A percentile compares a stretch with the other conserved stretches of the same genome.
Evolutionary conservation across 2,329 filamentous ascomycete genomes (phyloP).

Genomic region (Nannizziopsis barbatae): DNA sequence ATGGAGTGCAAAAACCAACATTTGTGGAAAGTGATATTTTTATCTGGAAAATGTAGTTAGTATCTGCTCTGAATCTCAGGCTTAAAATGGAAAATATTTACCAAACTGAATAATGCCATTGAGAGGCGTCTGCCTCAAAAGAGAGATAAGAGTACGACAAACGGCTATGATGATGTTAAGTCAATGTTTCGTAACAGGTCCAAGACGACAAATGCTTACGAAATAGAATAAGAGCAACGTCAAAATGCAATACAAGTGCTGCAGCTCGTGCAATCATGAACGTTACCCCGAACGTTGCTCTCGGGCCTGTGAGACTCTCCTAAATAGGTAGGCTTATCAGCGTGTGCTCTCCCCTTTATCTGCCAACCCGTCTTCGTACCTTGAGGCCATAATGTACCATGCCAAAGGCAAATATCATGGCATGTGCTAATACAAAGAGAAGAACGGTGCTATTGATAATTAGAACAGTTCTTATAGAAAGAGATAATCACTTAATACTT

Average conservation of each 20-base stretch:
- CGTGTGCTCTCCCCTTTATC: background rate
- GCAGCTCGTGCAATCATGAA: slow-evolving; percentile 67
- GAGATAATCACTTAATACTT: slow-evolving; percentile 28
- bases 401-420: slow-evolving; percentile 66
- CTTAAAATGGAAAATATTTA: slow-evolving; percentile 6
- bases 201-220: slow-evolving; percentile 25
- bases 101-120: slow-evolving; percentile 74
- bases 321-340: slow-evolving; percentile 5
- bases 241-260: slow-evolving; percentile 67
- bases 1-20: slow-evolving; percentile 22
- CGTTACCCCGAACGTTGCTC: slow-evolving; percentile 60
- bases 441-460: slow-evolving; percentile 56
- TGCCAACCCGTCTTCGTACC: slow-evolving; percentile 20
- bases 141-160: slow-evolving; percentile 72
- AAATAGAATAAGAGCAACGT: slow-evolving; percentile 66
- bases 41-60: slow-evolving; percentile 40
- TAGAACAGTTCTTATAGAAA: slow-evolving; percentile 29
- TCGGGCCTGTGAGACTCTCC: slow-evolving; percentile 56
- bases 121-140: slow-evolving; percentile 66
- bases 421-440: slow-evolving; percentile 61
- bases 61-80: background rate
- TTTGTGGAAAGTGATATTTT: slow-evolving; percentile 83
- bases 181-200: background rate
- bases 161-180: slow-evolving; percentile 41
- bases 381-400: slow-evolving; percentile 72